These are phyloP conservation scores for Monilinia fructigena DNA, from an alignment of 2,329 filamentous ascomycete genomes.

Conservation along the genomic window DNA sequence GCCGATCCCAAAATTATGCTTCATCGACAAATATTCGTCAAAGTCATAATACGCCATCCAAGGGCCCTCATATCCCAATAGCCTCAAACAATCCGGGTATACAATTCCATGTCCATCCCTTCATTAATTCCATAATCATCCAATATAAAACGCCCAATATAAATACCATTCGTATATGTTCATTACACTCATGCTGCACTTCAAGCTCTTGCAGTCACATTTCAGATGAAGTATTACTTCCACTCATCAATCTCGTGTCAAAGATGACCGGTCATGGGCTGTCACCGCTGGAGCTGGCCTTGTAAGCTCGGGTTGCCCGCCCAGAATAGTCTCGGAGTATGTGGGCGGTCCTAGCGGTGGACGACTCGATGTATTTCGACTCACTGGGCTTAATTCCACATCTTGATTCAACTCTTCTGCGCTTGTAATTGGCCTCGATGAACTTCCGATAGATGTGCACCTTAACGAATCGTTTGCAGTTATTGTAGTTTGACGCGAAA, in stretches of 20 bases:
- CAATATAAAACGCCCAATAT: background rate
- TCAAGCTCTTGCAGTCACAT: background rate
- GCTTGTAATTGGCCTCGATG: constrained; percentile 12
- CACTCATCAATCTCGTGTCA: constrained; percentile 25
- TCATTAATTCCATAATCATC: constrained; percentile 9
- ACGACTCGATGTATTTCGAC: constrained; percentile 1
- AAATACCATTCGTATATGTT: constrained; percentile 1
- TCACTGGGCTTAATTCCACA: constrained; percentile 28
- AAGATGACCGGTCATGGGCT: constrained; percentile 23
- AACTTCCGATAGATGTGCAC: background rate
- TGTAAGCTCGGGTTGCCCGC: constrained; percentile 23
- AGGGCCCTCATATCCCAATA: too few species aligned
- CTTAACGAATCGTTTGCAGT: background rate
- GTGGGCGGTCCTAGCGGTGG: constrained; percentile 28
- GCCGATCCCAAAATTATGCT: background rate
- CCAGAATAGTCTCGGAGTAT: constrained; percentile 31
- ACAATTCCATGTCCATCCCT: constrained; percentile 4
- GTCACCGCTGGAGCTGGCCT: constrained; percentile 29
- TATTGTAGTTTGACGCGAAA: background rate
- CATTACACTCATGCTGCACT: background rate
- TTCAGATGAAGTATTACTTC: background rate
- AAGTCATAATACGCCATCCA: background rate
- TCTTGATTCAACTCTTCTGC: constrained; percentile 7
- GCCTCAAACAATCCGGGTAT: background rate
- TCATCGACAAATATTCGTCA: background rate